Evolutionary conservation across 2,329 filamentous ascomycete genomes (phyloP), one percentile per base, ranked within the genome.

Genomic region (Aureobasidium pullulans): DNA sequence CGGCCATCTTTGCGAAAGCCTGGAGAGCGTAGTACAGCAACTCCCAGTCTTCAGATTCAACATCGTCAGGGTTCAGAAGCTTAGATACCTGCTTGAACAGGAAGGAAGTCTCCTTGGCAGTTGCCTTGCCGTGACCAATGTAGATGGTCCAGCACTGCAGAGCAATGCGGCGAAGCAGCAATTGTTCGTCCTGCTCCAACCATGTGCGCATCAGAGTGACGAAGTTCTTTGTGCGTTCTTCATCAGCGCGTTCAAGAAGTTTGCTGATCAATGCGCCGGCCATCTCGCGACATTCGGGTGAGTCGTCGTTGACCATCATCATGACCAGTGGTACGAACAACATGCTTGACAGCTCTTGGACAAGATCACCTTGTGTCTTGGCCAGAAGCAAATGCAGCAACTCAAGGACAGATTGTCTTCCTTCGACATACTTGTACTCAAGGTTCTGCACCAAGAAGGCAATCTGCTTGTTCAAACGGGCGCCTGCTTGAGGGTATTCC

Each of bases 401-500:
- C 73, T 99, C 94, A 84, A 99, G 90, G 31, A 96, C 90, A 0
- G 92, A 96, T 62, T 96, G 80, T 39, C 95, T 84, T 31, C 94
- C 94, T 62, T 94, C 89, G 65, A 91, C 86, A 67, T 95, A 85
- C 44, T 93, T 85, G 71, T 96, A 99, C 61, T 93, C 87, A 64
- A 99, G 78, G 68, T 99, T 99, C 67, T 89, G 89, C 52, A 95
- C 83, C 50, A 99, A 80, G 70, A 97, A 99, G 59, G 82, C 84
- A 53, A 96, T 81, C 70, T 97, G 93, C 71, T 96, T 96, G 40
- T 84, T 82, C 86, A 94, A 95, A 13, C 94, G 83, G 63, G 85
- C 88, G 73, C 91, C 92, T 67, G 88, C 90, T 71, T 97, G 94
- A 0, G 94, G 93, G 69, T 96, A 99, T 57, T 96, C 91, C 64